These are phyloP conservation scores for Penicillium daleae DNA, from an alignment of 495 filamentous ascomycete genomes.

Conservation along the genomic window DNA sequence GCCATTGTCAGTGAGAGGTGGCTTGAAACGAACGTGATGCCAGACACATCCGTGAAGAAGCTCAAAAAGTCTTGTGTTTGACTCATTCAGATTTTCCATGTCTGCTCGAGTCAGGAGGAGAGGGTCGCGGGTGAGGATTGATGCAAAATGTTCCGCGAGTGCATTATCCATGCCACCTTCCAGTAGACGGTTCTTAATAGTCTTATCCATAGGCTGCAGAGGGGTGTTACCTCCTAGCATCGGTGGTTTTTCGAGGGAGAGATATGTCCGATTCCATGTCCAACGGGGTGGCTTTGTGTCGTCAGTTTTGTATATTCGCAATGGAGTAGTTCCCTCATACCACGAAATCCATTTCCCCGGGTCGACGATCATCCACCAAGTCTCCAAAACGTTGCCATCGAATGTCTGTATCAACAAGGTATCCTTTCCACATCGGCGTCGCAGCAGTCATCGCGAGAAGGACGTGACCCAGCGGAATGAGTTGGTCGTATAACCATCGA, in stretches of 20 bases:
- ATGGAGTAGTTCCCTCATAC: neutral
- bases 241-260: neutral
- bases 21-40: conserved; percentile 96
- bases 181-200: conserved; percentile 72
- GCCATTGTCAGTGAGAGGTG: conserved; percentile 66
- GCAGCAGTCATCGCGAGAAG: conserved; percentile 89
- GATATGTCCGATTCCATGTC: conserved; percentile 3
- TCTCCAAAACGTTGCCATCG: conserved; percentile 89
- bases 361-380: conserved; percentile 82
- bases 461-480: conserved; percentile 84
- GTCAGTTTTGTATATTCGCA: neutral
- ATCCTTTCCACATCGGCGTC: conserved; percentile 90
- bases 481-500: conserved; percentile 84
- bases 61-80: conserved; percentile 83
- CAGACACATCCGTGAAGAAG: conserved; percentile 90
- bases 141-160: conserved; percentile 89
- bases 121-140: conserved; percentile 89
- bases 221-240: neutral
- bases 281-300: neutral
- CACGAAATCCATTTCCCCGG: conserved; percentile 66
- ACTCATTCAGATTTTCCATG: conserved; percentile 71
- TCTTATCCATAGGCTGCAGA: conserved; percentile 49
- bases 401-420: conserved; percentile 85
- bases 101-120: conserved; percentile 87
- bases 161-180: conserved; percentile 87